These are phyloP conservation scores for Prunus fruticosa DNA, from an alignment of 306 rosid species.

Conservation along the genomic window DNA sequence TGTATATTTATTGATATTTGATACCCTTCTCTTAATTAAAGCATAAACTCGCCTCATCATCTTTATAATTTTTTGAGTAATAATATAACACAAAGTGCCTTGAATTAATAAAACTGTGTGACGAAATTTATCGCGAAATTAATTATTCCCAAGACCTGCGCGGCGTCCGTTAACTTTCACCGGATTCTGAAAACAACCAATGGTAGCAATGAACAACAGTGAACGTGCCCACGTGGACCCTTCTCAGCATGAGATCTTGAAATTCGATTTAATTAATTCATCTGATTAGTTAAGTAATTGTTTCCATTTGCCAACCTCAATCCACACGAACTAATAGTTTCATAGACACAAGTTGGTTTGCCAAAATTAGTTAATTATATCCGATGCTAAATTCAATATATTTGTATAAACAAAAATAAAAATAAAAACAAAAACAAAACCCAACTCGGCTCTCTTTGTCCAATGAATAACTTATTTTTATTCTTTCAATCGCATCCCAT, in stretches of 20 bases:
- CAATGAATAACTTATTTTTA: background rate
- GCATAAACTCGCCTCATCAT: no score
- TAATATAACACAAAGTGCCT: no score
- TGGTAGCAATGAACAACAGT: slow-evolving; percentile 1
- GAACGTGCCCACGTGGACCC: slow-evolving; percentile 33
- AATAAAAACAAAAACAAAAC: no score
- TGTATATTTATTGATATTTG: no score
- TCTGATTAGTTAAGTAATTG: slow-evolving; percentile 6
- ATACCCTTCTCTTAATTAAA: no score
- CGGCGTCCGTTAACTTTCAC: background rate
- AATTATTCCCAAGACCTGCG: background rate
- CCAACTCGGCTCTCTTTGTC: background rate
- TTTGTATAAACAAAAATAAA: background rate
- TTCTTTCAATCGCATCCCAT: slow-evolving; percentile 21
- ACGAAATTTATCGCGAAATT: no score
- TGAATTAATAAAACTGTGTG: no score
- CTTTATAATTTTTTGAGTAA: no score
- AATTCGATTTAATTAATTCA: background rate
- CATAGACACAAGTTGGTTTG: slow-evolving; percentile 6
- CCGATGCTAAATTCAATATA: background rate
- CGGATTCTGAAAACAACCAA: background rate
- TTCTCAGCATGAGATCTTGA: slow-evolving; percentile 21
- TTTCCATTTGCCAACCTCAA: slow-evolving; percentile 18
- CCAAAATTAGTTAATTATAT: background rate
- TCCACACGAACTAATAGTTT: slow-evolving; percentile 16